phyloP scores from a whole-genome alignment of 2,329 filamentous ascomycete species.

The Fusarium continuum region DNA sequence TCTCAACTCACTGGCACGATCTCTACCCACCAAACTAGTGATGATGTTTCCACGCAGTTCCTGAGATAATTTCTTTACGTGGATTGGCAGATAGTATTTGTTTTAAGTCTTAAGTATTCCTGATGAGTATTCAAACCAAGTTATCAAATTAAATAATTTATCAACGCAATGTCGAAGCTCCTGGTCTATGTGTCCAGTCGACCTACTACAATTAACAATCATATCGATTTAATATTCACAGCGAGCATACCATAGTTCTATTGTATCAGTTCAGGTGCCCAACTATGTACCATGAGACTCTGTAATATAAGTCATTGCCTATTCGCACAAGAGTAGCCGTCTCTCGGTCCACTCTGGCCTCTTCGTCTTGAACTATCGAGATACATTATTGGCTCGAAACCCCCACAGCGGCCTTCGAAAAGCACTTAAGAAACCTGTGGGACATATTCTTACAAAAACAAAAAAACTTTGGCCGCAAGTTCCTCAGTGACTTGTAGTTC shows the following conservation, averaged over 20 bases:
- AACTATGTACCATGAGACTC: too few species aligned
- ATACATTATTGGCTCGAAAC: conserved; percentile 35
- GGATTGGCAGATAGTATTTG: background rate
- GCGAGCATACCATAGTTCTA: too few species aligned
- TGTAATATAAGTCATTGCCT: too few species aligned
- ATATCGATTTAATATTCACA: too few species aligned
- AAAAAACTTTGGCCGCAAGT: conserved; percentile 17
- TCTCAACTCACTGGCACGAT: background rate
- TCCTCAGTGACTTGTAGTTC: background rate
- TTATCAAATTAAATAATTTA: too few species aligned
- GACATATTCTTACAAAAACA: conserved; percentile 18
- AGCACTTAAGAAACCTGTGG: conserved; percentile 26
- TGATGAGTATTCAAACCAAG: too few species aligned
- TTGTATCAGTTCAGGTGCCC: too few species aligned
- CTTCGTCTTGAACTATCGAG: background rate
- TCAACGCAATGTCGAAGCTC: too few species aligned
- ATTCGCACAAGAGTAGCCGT: background rate
- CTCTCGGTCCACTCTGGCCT: conserved; percentile 12
- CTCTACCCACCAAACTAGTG: background rate
- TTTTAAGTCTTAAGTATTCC: background rate
- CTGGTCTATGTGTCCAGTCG: too few species aligned
- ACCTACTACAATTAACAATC: too few species aligned
- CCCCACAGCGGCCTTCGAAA: conserved; percentile 30
- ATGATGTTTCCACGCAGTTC: background rate
- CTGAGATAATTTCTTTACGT: background rate